Evolutionary conservation across 768 basidiomycete species (phyloP), one percentile per base, ranked within the genome.

Genomic region (Multifurca ochricompacta): DNA sequence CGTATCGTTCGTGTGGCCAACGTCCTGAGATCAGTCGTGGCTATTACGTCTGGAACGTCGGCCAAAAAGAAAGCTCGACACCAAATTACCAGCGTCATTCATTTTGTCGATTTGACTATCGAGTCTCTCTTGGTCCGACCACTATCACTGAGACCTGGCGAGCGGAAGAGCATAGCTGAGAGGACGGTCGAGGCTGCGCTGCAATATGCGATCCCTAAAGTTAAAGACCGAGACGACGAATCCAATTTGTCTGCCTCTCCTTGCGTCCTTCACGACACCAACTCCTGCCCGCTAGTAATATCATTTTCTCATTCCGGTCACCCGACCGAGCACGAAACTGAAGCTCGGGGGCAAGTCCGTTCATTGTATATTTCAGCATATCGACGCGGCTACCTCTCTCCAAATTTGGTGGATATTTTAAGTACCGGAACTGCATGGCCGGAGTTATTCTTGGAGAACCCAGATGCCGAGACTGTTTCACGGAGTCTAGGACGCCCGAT

Each of bases 161-260:
- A 91, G 67, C 69, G 81, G 25, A 83, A 83, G 43, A 67, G 62
- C 11, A 77, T 87, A 39, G 73, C 84, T 28, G 84, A 90, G 47
- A 75, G 77, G 44, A 77, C 89, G 16, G 86, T 85, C 7, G 81
- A 83, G 59, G 81, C 84, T 16, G 81, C 88, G 1, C 71, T 91
- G 23, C 83, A 87, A 64, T 91, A 91, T 63, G 82, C 86, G 14
- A 81, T 91, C 31, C 80, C 84, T 2, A 79, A 77, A 64, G 73
- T 74, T 47, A 76, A 76, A 43, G 75, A 73, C 35, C 71, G 72
- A 39, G 52, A 67, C 1, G 63, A 66, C 28, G 74, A 70, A 49
- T 65, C 70, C n/a, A 67, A 81, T 23, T 84, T 80, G 79, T 70
- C 76, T 0, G 78, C 79, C 19, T 69, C 72, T 48, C 67, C 79